Base-by-base conservation (phyloP, 192 early-diverging fungal genomes). In the Coemansia sp. region DNA sequence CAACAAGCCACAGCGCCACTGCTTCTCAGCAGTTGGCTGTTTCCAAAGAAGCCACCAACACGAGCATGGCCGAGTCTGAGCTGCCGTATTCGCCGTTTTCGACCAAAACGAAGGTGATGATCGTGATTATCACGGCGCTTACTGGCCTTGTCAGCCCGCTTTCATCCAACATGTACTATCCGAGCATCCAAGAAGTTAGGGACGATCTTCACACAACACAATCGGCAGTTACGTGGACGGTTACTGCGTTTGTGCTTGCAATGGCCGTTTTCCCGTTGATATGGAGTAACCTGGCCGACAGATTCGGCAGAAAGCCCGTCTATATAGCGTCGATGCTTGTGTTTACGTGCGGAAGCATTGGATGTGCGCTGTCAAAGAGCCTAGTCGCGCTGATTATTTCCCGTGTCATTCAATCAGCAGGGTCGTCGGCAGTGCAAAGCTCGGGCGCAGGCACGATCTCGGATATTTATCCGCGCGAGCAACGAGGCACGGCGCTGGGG, bases 401-500 rank as follows among this genome's bases (percentile, higher is more conserved):
- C 29, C 79, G 84, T 0, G 55, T 85, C 10, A 47, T 83, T 4
- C 79, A 83, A 59, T 67, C 79, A 14, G 67, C 78, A 3, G 84
- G 84, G 2, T 67, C 76, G 14, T 80, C 79, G 6, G 79, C 82
- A 1, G 77, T 81, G 23, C 75, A 82, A 55, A 65, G 70, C 1
- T 62, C 84, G 0, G 75, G 84, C 3, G 82, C 83, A 31, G 79
- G 78, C 7, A 79, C 82, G 33, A 83, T 86, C 27, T 64, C 74
- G 1, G 84, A 86, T 53, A 75, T 82, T 41, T 86, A 81, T 50
- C 74, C 81, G 14, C 74, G 69, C 19, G 57, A 69, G 33, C 63
- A 83, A 52, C 78, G 83, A n/a, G 84, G 84, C 4, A 81, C 72
- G 6, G 84, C 84, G 27, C 66, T 86, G 55, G 81, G 83, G 0